Percentiles rank a stretch among this genome's conserved stretches.
These are phyloP conservation scores for Nissolia schottii DNA, from an alignment of 306 rosid genomes.

Conservation along the genomic window DNA sequence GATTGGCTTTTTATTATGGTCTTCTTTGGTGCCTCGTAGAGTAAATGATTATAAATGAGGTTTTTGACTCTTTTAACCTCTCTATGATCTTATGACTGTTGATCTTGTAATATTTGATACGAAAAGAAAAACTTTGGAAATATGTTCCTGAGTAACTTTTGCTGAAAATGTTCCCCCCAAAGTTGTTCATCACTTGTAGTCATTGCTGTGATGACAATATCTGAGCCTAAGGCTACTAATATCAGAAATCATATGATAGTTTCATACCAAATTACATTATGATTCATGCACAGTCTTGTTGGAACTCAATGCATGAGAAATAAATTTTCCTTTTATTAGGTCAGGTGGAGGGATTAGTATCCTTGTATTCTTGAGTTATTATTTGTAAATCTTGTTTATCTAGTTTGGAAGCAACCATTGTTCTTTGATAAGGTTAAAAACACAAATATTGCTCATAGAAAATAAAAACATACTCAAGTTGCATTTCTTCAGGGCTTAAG, in stretches of 20 bases:
- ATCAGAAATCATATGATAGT: background rate
- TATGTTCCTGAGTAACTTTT: background rate
- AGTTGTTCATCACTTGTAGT: background rate
- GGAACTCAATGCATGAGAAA: background rate
- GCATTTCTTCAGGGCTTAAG: slow-evolving; percentile 27
- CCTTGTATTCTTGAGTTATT: background rate
- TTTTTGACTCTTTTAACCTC: background rate
- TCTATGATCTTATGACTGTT: background rate
- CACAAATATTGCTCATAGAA: background rate
- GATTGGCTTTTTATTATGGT: background rate
- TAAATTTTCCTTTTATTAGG: background rate
- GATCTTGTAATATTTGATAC: background rate
- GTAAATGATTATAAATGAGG: background rate
- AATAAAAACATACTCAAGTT: slow-evolving; percentile 5
- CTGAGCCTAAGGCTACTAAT: background rate
- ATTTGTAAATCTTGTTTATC: background rate
- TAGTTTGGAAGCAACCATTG: background rate
- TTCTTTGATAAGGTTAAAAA: background rate
- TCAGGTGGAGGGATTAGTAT: background rate
- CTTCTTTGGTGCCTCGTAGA: background rate
- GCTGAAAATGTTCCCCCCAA: background rate
- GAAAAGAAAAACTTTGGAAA: background rate
- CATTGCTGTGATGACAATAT: background rate
- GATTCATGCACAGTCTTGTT: background rate
- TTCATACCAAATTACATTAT: background rate